Evolutionary conservation across 352 stramenopile species (phyloP), one percentile per base, ranked within the genome.

Genomic region (Elongisporangium senticosum): DNA sequence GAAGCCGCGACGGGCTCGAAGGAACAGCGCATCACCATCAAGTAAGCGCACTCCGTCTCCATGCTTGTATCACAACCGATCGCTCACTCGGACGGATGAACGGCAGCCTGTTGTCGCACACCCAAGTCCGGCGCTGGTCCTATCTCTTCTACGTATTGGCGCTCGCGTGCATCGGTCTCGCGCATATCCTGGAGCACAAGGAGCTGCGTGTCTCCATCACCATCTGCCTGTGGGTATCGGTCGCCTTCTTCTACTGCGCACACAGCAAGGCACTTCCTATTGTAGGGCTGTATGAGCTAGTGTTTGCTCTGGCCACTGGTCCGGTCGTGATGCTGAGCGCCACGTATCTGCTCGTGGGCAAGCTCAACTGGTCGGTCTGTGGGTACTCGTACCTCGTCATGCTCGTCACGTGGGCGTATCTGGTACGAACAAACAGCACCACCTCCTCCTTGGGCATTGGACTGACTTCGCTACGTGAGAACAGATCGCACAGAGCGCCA

Each of bases 91-190:
- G 28, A 1, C 61, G 3, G 17, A 40, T 59, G 54, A 64, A 56
- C 15, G 26, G 2, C 53, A 93, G 81, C 63, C 62, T 93, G 28
- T 58, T 91, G 5, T 87, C 83, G 13, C 61, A 88, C 49, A 91
- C 83, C 53, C 76, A 90, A 74, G 65, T 90, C 55, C 74, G 71
- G 56, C 66, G 79, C 49, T 93, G 80, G 79, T 90, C 83, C 21
- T 83, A 65, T 55, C 48, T 83, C 22, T 77, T 88, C 59, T 79
- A 80, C 56, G 58, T 61, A 4, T 17, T 82, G 17, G 80, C 87
- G 49, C 49, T 90, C 39, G 49, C 59, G 47, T 40, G 75, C 4
- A 47, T 85, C 43, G 72, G 48, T 1, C 24, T 74, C 28, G 67
- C 64, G 1, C 78, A 90, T 56, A 23, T 84, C 50, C 51, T 67